A percentile compares a stretch with the other conserved stretches of the same genome.
Conservation (phyloP, 306 rosid genomes). For the Rosa lucieae region DNA sequence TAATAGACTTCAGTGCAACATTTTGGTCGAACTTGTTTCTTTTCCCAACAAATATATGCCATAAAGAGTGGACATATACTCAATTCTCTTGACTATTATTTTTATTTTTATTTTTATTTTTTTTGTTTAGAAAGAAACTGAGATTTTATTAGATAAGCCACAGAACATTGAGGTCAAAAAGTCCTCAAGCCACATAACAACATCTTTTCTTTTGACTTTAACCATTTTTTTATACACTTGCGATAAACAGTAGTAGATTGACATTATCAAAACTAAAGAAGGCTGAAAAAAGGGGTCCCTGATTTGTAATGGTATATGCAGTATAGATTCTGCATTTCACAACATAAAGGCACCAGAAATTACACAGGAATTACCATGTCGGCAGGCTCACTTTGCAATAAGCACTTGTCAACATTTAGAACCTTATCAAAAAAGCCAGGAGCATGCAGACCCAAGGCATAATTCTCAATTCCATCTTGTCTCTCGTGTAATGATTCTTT, state of each 20-base stretch:
- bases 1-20: background rate
- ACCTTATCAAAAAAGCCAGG: constrained; percentile 76
- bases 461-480: constrained; percentile 37
- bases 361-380: constrained; percentile 52
- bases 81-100: background rate
- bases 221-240: background rate
- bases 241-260: background rate
- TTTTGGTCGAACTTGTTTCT: background rate
- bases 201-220: background rate
- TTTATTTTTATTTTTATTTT: too few species aligned
- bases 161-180: background rate
- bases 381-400: constrained; percentile 75
- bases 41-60: background rate
- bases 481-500: constrained; percentile 51
- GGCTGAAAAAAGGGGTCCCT: background rate
- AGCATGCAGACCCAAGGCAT: constrained; percentile 66
- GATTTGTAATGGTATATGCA: background rate
- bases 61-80: background rate
- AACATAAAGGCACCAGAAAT: background rate
- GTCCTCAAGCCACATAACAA: background rate
- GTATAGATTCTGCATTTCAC: background rate
- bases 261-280: background rate
- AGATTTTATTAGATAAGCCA: background rate
- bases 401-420: constrained; percentile 73
- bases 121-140: background rate